Base-by-base conservation (phyloP, 2,329 filamentous ascomycete species). In the Ascochyta fabae region DNA sequence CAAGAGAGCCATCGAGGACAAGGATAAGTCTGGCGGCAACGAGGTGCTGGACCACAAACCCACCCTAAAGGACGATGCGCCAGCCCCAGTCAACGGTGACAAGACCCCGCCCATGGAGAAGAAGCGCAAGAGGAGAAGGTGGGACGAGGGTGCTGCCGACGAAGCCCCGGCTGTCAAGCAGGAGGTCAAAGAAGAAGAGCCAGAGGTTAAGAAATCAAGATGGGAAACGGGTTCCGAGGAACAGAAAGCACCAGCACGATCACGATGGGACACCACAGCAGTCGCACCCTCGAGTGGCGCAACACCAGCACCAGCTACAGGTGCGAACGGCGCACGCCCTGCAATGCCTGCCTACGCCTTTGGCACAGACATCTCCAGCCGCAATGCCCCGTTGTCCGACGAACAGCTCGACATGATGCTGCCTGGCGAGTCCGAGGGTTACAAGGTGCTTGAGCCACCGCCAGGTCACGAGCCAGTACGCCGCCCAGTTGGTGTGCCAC, bases 341-440 rank as follows among this genome's bases (percentile, higher is more conserved):
- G 48, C 65, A 7, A 59, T 61, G 43, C 66, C 70, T 87, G 56
- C 88, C 88, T 70, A 78, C 80, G 64, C 78, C 81, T 96, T 96
- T 70, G 92, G 92, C 46, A 89, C 88, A 39, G 93, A 97, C 71
- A 84, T 95, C 47, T 87, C 89, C 38, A 85, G 81, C 50, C 89
- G 93, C 60, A 95, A 94, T 75, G 87, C 89, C 56, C 84, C 91
- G 6, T 81, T 96, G 38, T 95, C 93, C 38, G 95, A 99, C 67
- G 95, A 99, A 75, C 93, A 98, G 74, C 87, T 99, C 44, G 91
- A 99, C 70, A 81, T 89, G 72, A 90, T 99, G 82, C 85, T 99
- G 6, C 95, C 95, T 1, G 88, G 88, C 3, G 91, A 96, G 70
- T 88, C 88, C 2, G 91, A 96, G 70, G 95, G 95, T 36, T 99